Base-by-base conservation (phyloP, 2,329 filamentous ascomycete species). In the Cercospora janseana region DNA sequence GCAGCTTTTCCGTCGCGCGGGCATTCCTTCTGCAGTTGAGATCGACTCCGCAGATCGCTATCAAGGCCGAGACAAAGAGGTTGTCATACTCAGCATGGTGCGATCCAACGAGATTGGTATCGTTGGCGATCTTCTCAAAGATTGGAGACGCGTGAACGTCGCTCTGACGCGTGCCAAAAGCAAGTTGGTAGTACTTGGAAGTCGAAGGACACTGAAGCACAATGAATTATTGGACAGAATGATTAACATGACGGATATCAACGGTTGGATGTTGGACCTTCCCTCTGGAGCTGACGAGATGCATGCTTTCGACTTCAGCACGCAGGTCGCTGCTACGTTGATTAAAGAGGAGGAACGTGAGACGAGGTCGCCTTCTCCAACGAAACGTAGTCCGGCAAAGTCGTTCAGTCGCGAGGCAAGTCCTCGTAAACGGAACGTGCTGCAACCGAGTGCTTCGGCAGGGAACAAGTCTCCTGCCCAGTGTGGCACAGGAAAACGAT, bases 41-140 rank as follows among this genome's bases (percentile, higher is more conserved):
- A 90, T 97, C 79, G 90, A 98, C 70, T 97, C 93, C 0, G 91
- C 93, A 3, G 93, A 98, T 70, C 89, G 92, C 35, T 98, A 95
- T 69, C 93, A 98, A 68, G 93, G 93, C 5, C 82, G 93, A 7
- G 93, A 98, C 71, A 98, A 98, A 67, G 90, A 95, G 64, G 85
- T 95, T 2, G 81, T 97, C 0, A 81, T 98, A 10, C 79, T 98
- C 6, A 88, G 83, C 48, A 84, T 95, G 23, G 93, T 97, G 10
- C 81, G 93, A 23, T 92, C 83, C 66, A 98, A 98, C 62, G 83
- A 91, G 16, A 79, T 80, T 1, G 82, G 84, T 55, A 82, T 79
- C 42, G 91, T 98, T n/a, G 93, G 93, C 13, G 93, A 97, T 48
- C 70, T 98, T 37, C 76, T 98, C 21, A 87, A 86, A 54, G 93